Base-by-base conservation (phyloP, 129 eudicot species). In the Escallonia herrerae region DNA sequence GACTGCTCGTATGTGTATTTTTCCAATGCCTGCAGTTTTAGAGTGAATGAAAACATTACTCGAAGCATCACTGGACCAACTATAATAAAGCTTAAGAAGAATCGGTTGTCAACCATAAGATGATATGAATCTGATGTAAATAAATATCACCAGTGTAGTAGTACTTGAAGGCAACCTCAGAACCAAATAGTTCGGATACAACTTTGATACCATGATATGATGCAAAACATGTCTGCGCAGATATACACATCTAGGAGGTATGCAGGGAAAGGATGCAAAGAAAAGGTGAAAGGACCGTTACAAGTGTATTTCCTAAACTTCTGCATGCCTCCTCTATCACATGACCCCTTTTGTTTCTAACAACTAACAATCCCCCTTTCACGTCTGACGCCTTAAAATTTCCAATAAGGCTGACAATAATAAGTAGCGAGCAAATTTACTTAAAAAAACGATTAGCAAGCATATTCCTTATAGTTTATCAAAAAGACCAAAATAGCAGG, bases 1-100 rank as follows among this genome's bases (percentile, higher is more conserved):
- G 96, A 88, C 80, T 93, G 96, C 76, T 86, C 95, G 57, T 74
- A 80, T 62, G 74, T 69, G 71, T 88, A 93, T 50, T 88, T 93
- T 68, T 93, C 98, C 73, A 93, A 44, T 12, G 98, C 96, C 96
- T 93, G 79, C 74, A 83, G 56, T 54, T 52, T n/a, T 7, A 68
- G 8, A 60, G 43, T 15, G 40, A 59, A n/a, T 55, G 33, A 45
- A 9, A 57, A 47, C 50, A 43, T 38, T 12, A 39, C 39, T 11
- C 9, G 43, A 49, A 64, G 68, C 58, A 64, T 4, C 2, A 12
- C 38, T 64, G 7, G 45, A 43, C 57, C 43, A 5, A 39, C 40
- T 10, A 0, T 39, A 59, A 40, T 37, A 46, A 6, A 58, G 47
- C 38, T 47, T 22, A 12, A 60, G 11, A 39, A 15, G n/a, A 46